phyloP scores from a whole-genome alignment of 2,329 filamentous ascomycete species.

The Dothistroma pini region DNA sequence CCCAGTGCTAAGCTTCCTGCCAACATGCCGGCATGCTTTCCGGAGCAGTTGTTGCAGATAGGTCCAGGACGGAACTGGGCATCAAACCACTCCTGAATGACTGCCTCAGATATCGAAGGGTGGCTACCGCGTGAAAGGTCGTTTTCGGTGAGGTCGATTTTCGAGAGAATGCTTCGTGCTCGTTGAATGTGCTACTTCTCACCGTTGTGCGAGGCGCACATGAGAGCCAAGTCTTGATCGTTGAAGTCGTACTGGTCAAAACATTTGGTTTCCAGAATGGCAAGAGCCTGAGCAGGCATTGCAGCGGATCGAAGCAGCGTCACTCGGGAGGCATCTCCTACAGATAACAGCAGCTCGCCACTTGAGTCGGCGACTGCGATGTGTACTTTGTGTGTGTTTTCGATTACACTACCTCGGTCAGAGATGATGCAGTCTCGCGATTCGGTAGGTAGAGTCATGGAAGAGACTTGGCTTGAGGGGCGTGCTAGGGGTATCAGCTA shows the following conservation, averaged over 20 bases:
- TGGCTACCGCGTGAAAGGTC: conserved; percentile 47
- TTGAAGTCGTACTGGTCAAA: conserved; percentile 39
- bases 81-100: conserved; percentile 6
- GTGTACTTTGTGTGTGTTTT: conserved; percentile 40
- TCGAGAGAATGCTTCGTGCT: conserved; percentile 39
- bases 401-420: conserved; percentile 1
- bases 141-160: conserved; percentile 33
- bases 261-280: conserved; percentile 43
- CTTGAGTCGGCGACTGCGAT: conserved; percentile 32
- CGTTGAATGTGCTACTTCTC: conserved; percentile 42
- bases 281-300: conserved; percentile 47
- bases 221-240: conserved; percentile 44
- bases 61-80: not conserved
- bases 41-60: conserved; percentile 9
- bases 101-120: conserved; percentile 13
- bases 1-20: conserved; percentile 3
- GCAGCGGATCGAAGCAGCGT: conserved; percentile 46
- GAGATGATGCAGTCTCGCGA: conserved; percentile 2
- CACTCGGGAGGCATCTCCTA: conserved; percentile 42
- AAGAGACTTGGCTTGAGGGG: not conserved
- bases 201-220: conserved; percentile 48
- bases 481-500: not conserved
- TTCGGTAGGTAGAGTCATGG: not conserved
- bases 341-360: conserved; percentile 39
- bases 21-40: conserved; percentile 11